Base-by-base conservation (phyloP, 768 basidiomycete species). In the Lactarius hengduanensis region DNA sequence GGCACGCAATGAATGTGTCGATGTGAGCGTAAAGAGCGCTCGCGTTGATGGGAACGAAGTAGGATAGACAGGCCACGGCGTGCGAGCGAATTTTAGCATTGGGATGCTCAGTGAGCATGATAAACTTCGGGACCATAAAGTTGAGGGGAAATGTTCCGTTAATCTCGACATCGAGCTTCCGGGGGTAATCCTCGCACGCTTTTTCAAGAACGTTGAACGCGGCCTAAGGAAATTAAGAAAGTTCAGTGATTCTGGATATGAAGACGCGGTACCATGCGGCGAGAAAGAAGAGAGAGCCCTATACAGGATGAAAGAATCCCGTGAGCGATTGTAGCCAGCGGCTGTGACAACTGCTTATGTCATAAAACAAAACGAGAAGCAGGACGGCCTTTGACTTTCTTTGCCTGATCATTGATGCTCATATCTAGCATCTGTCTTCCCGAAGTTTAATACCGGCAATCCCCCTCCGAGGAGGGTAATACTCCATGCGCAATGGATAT, bases 61-160 rank as follows among this genome's bases (percentile, higher is more conserved):
- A 94, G 28, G 94, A 94, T 34, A 98, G 84, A 73, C 92, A 96
- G n/a, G 92, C 90, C 64, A 98, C 86, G 16, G 95, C 93, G 76
- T 95, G 92, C 32, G 91, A 85, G 65, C 96, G 91, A 84, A 98
- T 95, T 81, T 94, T 95, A 45, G 91, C 78, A 45, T 85, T 86
- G 0, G 86, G 84, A 70, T 98, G 94, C 69, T 94, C 91, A 60
- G 94, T 88, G 73, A 95, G 86, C 70, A 85, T 74, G 71, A 99
- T 85, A 80, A 98, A 96, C 77, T 96, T 94, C 63, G 95, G 95
- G 72, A 98, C 90, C 88, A 99, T 94, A 76, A 87, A 94, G 78
- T 98, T 94, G 71, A 99, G 86, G 0, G 96, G 94, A 59, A 94
- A 85, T n/a, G 88, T 86, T 61, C 96, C 96, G 72, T 88, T 88